Evolutionary conservation across 495 filamentous ascomycete species (phyloP), one percentile per base, ranked within the genome.

Genomic region (Daldinia vernicosa): DNA sequence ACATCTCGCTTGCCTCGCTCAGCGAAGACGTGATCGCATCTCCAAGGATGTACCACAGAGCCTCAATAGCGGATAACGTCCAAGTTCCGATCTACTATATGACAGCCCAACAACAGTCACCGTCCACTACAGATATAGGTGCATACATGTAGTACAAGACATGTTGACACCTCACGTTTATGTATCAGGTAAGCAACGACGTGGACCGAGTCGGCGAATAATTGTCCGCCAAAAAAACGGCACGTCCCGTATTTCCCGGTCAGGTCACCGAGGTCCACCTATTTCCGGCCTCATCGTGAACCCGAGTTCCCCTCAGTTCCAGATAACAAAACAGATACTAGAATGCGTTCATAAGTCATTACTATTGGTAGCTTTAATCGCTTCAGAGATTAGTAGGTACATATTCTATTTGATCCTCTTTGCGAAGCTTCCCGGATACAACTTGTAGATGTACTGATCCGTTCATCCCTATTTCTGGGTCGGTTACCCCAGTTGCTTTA

Each of bases 31-130:
- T 56, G 9, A 35, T 1, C 3, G 33, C 33, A 35, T 47, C 58
- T 22, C 28, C 26, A 53, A 28, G 7, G 50, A 27, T 60, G 58
- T 52, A 39, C 39, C 56, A 39, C 67, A 61, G 63, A 71, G 69
- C 62, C 68, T 71, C 68, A 71, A 56, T 24, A 53, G 7, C 50
- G 26, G 26, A 30, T 53, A 30, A n/a, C 50, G 14, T 30, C 7
- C 27, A 30, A 14, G 26, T 28, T 28, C 9, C 26, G 50, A 53
- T n/a, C 50, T 53, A 24, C 27, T 53, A 53, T 30, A 14, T 53
- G 27, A 7, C 14, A 53, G 27, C 50, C 50, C 50, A 15, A 53
- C 50, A 28, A n/a, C 24, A 26, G 50, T 52, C 22, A 28, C 50
- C 26, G 50, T 17, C 27, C 27, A 53, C 14, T 17, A 24, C 43